Base-by-base conservation (phyloP, 169 alveolate species). In the Plasmodium gaboni region DNA sequence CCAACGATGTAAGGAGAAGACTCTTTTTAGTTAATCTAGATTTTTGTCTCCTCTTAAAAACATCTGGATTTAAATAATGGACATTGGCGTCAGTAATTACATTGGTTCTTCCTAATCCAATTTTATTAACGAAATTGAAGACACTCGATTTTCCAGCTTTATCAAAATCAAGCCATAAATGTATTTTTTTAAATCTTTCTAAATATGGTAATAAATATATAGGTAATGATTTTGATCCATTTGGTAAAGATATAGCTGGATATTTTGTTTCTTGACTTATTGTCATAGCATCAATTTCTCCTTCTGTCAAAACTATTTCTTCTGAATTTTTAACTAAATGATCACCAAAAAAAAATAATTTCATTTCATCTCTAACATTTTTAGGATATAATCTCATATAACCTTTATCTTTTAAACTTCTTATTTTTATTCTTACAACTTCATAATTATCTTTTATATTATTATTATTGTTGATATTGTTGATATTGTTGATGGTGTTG, bases 201-300 rank as follows among this genome's bases (percentile, higher is more conserved):
- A 98, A 93, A 90, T 96, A 95, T 19, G 98, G 98, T 26, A 98
- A 88, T 38, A 97, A 76, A 68, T 97, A 94, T 2, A 95, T 89
- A 2, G 99, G 99, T 42, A 97, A 86, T 44, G 97, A 95, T 87
- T 95, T 93, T 6, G 98, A 97, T 17, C 99, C 99, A 88, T 97
- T 94, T 2, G 99, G 99, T 17, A 98, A 89, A n/a, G 99, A 97
- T 19, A 97, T 95, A 28, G 98, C 97, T 5, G 97, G 95, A 42
- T 95, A 65, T 7, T 97, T 97, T 28, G 99, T 98, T 57, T 93
- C 96, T 92, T 98, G 97, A 86, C 88, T 88, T 17, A 97, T 98
- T 28, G 98, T 96, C 99, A 98, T 97, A 10, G 99, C 99, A 95
- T 98, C 99, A 93, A 93, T 96, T 91, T 98, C 99, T 22, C 99